Base-by-base conservation (phyloP, 1,284 basidiomycete species). In the Moniliophthora roreri region DNA sequence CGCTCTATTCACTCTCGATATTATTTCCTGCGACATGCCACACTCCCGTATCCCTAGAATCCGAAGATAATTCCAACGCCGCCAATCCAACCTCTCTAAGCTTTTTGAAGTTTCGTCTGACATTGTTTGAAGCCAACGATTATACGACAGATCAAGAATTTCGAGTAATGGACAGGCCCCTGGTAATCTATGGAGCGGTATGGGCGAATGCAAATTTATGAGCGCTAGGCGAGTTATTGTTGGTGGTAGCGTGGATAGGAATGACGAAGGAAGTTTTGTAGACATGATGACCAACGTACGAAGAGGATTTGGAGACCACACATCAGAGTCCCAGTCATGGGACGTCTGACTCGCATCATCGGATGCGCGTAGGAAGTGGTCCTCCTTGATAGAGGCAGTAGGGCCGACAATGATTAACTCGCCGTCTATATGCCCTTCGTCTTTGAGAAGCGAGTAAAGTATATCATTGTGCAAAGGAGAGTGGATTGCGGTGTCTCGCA, bases 71-170 rank as follows among this genome's bases (percentile, higher is more conserved):
- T 66, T 71, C 80, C 81, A 80, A 24, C 76, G 71, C 16, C 56
- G 57, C 87, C 84, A 88, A 47, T 78, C 73, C 4, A 87, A 67
- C 35, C 76, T 73, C 35, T 78, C 76, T 18, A 87, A 60, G 13
- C 72, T 68, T 44, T 68, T 66, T 8, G 64, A 69, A 18, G 68
- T 71, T 13, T 62, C 65, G 11, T 20, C 35, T 16, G 56, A 52
- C 36, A 45, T 50, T 16, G 45, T 23, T 11, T 11, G 61, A 55
- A 89, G 67, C 87, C 87, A 89, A 1, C 55, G 51, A 58, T 89
- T 89, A 62, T 78, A 86, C 0, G 87, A 89, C 23, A 89, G 64
- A 62, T 89, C 87, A 37, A 89, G 65, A 20, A 83, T 61, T 28
- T 77, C 70, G n/a, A 89, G 65, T 20, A 85, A 64, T 0, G 87